phyloP scores from a whole-genome alignment of 106 monocot species.

The Chionographis japonica region DNA sequence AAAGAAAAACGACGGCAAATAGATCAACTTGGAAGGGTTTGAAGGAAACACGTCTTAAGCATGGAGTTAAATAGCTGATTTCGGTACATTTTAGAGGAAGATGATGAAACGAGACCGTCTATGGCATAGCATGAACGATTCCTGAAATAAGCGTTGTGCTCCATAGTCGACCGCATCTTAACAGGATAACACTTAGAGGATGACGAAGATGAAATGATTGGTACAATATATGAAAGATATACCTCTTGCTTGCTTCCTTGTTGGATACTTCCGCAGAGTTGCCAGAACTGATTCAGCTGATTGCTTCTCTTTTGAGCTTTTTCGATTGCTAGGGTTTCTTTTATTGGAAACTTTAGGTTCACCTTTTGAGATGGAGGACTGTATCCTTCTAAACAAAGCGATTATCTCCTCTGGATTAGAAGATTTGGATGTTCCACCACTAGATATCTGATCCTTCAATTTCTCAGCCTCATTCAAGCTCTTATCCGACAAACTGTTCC shows the following conservation, averaged over 20 bases:
- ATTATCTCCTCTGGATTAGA: slow-evolving; percentile 45
- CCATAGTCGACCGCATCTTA: no score
- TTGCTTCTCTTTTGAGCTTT: slow-evolving; percentile 2
- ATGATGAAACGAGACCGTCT: no score
- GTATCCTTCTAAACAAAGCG: slow-evolving; percentile 53
- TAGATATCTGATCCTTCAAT: background rate
- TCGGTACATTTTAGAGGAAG: no score
- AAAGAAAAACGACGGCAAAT: background rate
- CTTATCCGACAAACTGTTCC: slow-evolving; percentile 6
- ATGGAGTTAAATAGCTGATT: no score
- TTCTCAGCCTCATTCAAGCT: slow-evolving; percentile 1
- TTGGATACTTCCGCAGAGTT: slow-evolving; percentile 1
- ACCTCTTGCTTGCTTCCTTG: slow-evolving; percentile 24
- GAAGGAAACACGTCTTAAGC: no score
- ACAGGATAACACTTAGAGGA: no score
- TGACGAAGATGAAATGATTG: no score
- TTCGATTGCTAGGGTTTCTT: slow-evolving; percentile 12
- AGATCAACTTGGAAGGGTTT: no score
- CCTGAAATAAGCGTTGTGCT: no score
- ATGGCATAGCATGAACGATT: no score
- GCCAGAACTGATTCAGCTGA: slow-evolving; percentile 16
- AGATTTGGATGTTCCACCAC: slow-evolving; percentile 10
- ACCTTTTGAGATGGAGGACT: slow-evolving; percentile 42
- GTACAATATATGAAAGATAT: background rate
- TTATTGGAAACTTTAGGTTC: slow-evolving; percentile 16